Evolutionary conservation across 345 rosid species (phyloP).

Genomic region (Eucalyptus guilfoylei): DNA sequence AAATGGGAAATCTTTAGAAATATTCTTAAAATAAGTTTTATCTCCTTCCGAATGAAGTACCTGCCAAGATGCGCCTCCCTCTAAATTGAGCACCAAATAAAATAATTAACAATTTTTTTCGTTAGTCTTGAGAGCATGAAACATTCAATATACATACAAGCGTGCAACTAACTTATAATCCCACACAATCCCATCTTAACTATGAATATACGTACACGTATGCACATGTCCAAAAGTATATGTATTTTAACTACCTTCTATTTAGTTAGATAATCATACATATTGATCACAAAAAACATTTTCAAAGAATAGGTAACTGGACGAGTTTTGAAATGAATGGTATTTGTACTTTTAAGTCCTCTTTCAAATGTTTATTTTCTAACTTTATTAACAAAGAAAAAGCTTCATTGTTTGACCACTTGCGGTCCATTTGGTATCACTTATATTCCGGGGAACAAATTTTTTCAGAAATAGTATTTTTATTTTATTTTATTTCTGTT

Average conservation of each 20-base stretch:
- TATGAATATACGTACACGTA: too few relatives aligned
- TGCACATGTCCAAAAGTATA: too few relatives aligned
- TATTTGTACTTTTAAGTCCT: neutral
- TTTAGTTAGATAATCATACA: neutral
- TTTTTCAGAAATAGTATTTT: too few relatives aligned
- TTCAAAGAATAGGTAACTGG: too few relatives aligned
- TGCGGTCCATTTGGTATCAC: fast-evolving
- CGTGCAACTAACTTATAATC: neutral
- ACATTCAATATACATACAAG: neutral
- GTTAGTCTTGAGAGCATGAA: neutral
- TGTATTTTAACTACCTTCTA: too few relatives aligned
- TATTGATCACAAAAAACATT: neutral
- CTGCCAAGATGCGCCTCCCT: neutral
- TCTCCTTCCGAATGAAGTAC: neutral
- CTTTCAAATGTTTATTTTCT: neutral
- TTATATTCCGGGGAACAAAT: fast-evolving
- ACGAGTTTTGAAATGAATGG: neutral
- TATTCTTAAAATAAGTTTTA: neutral
- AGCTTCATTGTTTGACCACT: neutral
- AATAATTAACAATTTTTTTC: too few relatives aligned
- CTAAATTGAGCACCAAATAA: neutral
- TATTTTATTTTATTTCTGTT: fast-evolving
- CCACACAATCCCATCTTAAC: too few relatives aligned
- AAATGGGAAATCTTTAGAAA: neutral
- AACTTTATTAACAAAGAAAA: neutral